Conservation (phyloP, 1,139 yeast genomes). For the Lodderomyces orthopsilosis region DNA sequence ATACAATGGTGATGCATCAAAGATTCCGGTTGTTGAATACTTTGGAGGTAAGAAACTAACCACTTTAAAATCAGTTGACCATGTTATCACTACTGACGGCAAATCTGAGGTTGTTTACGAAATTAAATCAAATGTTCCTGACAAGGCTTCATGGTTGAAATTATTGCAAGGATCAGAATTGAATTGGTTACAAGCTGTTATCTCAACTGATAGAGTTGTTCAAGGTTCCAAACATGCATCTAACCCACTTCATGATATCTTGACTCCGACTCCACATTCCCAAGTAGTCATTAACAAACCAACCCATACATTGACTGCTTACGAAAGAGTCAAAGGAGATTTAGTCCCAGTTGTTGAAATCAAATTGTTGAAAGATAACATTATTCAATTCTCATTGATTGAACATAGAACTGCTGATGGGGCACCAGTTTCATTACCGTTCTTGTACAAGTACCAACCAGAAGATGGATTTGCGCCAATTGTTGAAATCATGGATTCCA, state of each 20-base stretch:
- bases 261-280: conserved; percentile 68
- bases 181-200: conserved; percentile 91
- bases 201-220: conserved; percentile 74
- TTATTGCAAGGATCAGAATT: conserved; percentile 75
- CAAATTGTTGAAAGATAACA: conserved; percentile 46
- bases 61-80: conserved; percentile 25
- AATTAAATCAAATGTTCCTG: conserved; percentile 47
- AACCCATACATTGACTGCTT: conserved; percentile 61
- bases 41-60: conserved; percentile 68
- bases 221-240: conserved; percentile 78
- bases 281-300: conserved; percentile 61
- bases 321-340: conserved; percentile 73
- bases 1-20: conserved; percentile 65
- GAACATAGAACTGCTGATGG: conserved; percentile 87
- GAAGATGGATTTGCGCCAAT: conserved; percentile 94
- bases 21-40: conserved; percentile 85
- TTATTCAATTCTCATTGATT: conserved; percentile 58
- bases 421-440: conserved; percentile 68
- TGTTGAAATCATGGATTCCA: conserved; percentile 81
- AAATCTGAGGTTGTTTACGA: conserved; percentile 23
- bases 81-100: conserved; percentile 34
- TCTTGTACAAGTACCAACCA: conserved; percentile 77
- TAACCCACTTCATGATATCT: conserved; percentile 77
- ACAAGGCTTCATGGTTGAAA: conserved; percentile 66
- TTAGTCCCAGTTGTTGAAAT: conserved; percentile 67